Evolutionary conservation across 768 basidiomycete genomes (phyloP).

Genomic region (Lactifluus piperatus): DNA sequence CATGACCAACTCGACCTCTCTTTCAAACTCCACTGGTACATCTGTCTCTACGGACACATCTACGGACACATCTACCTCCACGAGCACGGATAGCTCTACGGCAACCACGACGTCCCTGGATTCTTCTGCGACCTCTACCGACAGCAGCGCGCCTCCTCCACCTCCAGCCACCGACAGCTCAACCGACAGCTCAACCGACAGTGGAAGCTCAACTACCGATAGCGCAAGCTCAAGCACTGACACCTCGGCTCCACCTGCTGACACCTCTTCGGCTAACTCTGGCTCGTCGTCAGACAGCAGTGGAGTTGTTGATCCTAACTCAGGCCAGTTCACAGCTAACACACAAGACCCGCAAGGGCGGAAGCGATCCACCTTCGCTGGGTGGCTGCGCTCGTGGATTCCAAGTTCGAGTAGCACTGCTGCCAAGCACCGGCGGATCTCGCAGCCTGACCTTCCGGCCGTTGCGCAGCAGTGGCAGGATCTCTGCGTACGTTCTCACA

Average conservation of each 20-base stretch:
- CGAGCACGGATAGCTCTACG: neutral
- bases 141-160: neutral
- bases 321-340: slow-evolving; percentile 5
- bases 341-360: slow-evolving; percentile 2
- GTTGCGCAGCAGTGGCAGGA: slow-evolving; percentile 37
- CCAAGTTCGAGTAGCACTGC: neutral
- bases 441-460: slow-evolving; percentile 30
- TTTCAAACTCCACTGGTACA: neutral
- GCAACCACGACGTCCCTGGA: neutral
- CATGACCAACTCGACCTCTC: slow-evolving; percentile 1
- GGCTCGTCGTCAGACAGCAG: neutral
- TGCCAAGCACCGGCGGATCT: slow-evolving; percentile 22
- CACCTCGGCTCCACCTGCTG: neutral
- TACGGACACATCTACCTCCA: neutral
- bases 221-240: too few species aligned
- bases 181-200: neutral
- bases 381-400: neutral
- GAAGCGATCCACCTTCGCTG: slow-evolving; percentile 10
- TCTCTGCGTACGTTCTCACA: slow-evolving; percentile 28
- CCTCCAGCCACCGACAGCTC: neutral
- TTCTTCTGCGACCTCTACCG: neutral
- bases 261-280: neutral
- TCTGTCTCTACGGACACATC: neutral
- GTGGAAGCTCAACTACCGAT: too few species aligned
- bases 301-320: neutral